Percentiles rank a stretch among this genome's conserved stretches.
Evolutionary conservation across 2,329 filamentous ascomycete genomes (phyloP).

Genomic region (Shiraia bambusicola): DNA sequence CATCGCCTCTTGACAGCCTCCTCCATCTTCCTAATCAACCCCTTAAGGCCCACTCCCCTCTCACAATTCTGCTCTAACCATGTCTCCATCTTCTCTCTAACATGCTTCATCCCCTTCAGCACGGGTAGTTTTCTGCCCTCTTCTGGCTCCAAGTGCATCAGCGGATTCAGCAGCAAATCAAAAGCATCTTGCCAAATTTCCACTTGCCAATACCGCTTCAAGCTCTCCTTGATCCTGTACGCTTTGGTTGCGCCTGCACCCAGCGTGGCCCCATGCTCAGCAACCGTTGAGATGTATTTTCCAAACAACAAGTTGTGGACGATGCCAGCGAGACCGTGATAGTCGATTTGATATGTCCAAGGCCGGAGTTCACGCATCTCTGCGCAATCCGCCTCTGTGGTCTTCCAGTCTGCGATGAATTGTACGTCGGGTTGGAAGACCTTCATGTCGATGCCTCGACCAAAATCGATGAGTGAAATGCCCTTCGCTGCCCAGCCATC

Average conservation of each 20-base stretch:
- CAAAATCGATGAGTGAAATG: slow-evolving; percentile 89
- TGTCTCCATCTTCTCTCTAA: slow-evolving; percentile 77
- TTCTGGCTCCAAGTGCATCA: slow-evolving; percentile 64
- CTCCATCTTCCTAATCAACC: slow-evolving; percentile 64
- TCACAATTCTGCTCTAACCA: slow-evolving; percentile 83
- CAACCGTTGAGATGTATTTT: slow-evolving; percentile 83
- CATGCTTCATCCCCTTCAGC: slow-evolving; percentile 64
- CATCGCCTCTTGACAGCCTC: slow-evolving; percentile 58
- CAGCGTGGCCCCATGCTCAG: slow-evolving; percentile 52
- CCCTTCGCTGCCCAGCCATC: slow-evolving; percentile 81
- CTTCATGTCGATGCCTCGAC: slow-evolving; percentile 89
- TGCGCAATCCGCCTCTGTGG: slow-evolving; percentile 80
- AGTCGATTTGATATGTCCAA: slow-evolving; percentile 98
- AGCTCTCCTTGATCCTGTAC: slow-evolving; percentile 76
- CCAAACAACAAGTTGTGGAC: slow-evolving; percentile 90
- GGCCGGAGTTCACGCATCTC: slow-evolving; percentile 93
- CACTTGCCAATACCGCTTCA: slow-evolving; percentile 96
- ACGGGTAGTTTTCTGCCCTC: slow-evolving; percentile 71
- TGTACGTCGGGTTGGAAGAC: slow-evolving; percentile 74
- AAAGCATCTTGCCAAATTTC: slow-evolving; percentile 87
- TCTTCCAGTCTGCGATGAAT: slow-evolving; percentile 97
- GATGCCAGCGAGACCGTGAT: slow-evolving; percentile 86
- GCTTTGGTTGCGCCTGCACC: slow-evolving; percentile 62
- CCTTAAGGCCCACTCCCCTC: slow-evolving; percentile 65
- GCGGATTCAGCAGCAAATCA: slow-evolving; percentile 82